Evolutionary conservation across 208 protist species (phyloP).

Genomic region (Trypanosoma cruzi): DNA sequence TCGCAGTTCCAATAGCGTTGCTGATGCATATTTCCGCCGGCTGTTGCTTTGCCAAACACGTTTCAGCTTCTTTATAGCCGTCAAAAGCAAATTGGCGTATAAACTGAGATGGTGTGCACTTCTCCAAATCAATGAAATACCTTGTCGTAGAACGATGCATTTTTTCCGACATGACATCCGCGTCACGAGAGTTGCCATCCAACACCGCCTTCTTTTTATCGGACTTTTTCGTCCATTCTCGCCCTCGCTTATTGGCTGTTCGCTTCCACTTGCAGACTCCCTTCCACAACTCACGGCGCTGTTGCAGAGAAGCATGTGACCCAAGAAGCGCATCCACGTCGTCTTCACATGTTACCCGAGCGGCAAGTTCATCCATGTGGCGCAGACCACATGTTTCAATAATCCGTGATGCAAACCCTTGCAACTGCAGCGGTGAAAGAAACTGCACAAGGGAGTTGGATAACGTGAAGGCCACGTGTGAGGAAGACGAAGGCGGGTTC

Average conservation of each 20-base stretch:
- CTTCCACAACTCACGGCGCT: conserved; percentile 54
- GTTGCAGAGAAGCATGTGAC: conserved; percentile 52
- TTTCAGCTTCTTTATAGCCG: conserved; percentile 1
- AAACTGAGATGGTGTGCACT: conserved; percentile 27
- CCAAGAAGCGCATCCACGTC: conserved; percentile 59
- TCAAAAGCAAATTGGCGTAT: conserved; percentile 30
- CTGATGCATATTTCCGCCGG: background rate
- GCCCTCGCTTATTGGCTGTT: conserved; percentile 27
- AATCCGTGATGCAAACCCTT: conserved; percentile 64
- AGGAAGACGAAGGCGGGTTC: background rate
- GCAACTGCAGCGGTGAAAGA: conserved; percentile 67
- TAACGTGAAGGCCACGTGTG: conserved; percentile 26
- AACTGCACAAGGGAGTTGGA: conserved; percentile 74
- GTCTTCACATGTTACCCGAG: conserved; percentile 30
- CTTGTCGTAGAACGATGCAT: background rate
- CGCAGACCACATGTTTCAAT: conserved; percentile 38
- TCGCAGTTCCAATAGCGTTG: background rate
- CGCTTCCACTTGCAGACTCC: conserved; percentile 49
- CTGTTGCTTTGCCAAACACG: background rate
- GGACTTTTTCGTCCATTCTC: conserved; percentile 19
- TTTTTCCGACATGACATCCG: background rate
- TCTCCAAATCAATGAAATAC: background rate
- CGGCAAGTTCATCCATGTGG: conserved; percentile 48
- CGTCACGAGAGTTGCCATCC: background rate
- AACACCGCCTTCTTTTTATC: conserved; percentile 1